A percentile compares a stretch with the other conserved stretches of the same genome.
phyloP scores from a whole-genome alignment of 2,329 filamentous ascomycete species.

The Sclerotinia nivalis region DNA sequence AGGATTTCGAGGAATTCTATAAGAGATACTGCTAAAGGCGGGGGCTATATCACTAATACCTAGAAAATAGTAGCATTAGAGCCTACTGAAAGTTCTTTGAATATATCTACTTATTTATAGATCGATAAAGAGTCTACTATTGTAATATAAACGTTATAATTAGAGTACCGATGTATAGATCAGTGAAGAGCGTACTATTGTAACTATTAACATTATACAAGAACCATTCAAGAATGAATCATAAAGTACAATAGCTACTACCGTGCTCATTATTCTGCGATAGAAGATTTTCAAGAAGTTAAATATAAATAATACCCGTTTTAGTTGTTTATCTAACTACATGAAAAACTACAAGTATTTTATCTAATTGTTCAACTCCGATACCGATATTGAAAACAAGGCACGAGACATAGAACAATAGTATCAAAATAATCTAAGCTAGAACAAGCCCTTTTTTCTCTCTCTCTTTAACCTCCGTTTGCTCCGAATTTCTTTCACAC shows the following conservation, averaged over 20 bases:
- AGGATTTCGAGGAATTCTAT: too few relatives aligned
- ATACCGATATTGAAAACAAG: neutral
- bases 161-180: neutral
- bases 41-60: too few relatives aligned
- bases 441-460: neutral
- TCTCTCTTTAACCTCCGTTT: constrained; percentile 10
- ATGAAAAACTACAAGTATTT: too few relatives aligned
- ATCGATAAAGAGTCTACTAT: neutral
- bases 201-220: neutral
- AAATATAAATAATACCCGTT: neutral
- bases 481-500: neutral
- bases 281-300: neutral
- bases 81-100: neutral
- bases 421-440: neutral
- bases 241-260: neutral
- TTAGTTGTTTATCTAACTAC: neutral
- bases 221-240: neutral
- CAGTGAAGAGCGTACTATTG: neutral
- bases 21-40: too few relatives aligned
- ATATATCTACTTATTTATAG: neutral
- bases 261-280: neutral
- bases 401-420: constrained; percentile 4
- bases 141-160: too few relatives aligned
- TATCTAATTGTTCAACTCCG: neutral
- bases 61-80: neutral